Conservation (phyloP, 2,329 filamentous ascomycete genomes). For the Colletotrichum tamarilloi region DNA sequence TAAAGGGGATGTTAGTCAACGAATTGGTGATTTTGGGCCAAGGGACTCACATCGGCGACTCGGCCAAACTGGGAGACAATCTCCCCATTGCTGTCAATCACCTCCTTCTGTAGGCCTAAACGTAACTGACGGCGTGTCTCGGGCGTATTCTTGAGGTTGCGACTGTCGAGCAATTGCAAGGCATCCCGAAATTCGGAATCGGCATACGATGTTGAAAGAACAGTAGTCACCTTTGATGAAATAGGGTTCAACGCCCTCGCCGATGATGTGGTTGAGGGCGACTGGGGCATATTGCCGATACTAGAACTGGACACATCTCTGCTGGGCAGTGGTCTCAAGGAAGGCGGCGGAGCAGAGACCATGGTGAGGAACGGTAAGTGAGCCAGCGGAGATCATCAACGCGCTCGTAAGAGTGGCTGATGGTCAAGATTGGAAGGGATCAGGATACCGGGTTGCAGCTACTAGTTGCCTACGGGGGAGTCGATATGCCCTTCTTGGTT, state of each 20-base stretch:
- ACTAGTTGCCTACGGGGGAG: not conserved
- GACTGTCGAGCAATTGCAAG: slow-evolving; percentile 79
- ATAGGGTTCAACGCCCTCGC: slow-evolving; percentile 71
- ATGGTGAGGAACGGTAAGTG: not conserved
- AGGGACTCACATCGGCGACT: slow-evolving; percentile 80
- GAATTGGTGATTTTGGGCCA: not conserved
- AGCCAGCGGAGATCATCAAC: not conserved
- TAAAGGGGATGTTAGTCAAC: slow-evolving; percentile 47
- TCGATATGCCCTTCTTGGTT: not conserved
- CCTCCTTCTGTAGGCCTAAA: slow-evolving; percentile 87
- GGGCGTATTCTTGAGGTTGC: slow-evolving; percentile 77
- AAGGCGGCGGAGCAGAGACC: slow-evolving; percentile 9
- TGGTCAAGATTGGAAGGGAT: not conserved
- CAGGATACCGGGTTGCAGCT: not conserved
- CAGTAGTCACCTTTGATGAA: slow-evolving; percentile 82
- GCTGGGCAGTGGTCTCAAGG: slow-evolving; percentile 15
- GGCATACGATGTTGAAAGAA: slow-evolving; percentile 91
- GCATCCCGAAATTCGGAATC: slow-evolving; percentile 93
- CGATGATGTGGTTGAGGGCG: slow-evolving; percentile 42
- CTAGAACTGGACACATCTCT: slow-evolving; percentile 30
- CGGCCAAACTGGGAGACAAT: slow-evolving; percentile 89
- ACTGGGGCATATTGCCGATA: slow-evolving; percentile 2
- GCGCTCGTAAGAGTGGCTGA: not conserved
- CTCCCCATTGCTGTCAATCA: slow-evolving; percentile 91
- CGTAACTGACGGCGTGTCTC: slow-evolving; percentile 84